Evolutionary conservation across 345 rosid genomes (phyloP), one percentile per base, ranked within the genome.

Genomic region (Populus tremula): DNA sequence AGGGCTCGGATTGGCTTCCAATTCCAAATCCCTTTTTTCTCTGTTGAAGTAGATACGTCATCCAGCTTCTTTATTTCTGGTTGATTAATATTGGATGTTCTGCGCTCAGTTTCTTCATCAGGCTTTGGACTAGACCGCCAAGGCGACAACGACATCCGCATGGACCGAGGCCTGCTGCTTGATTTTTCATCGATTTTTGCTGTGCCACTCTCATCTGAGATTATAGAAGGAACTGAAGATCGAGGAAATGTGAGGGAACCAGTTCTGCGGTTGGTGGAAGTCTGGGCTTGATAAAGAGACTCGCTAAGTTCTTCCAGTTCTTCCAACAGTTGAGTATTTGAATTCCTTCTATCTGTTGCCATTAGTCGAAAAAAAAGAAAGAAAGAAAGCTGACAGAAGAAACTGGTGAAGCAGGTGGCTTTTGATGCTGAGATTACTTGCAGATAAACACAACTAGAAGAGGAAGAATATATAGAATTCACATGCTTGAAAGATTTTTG

Each of bases 1-100:
- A 95, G 86, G 2, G 91, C 98, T 18, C 97, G 91, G 69, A 95
- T 87, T 11, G 99, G 99, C 74, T 93, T 95, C 99, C 99, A 95
- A 23, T 80, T 90, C 99, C 98, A 92, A 76, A 93, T 83, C 47
- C 98, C 98, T 78, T 88, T 91, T 78, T 84, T 93, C 83, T 86
- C 94, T 6, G 73, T 70, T 4, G 86, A 61, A 54, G 76, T 84
- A 29, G 80, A 69, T 43, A 65, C 77, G 65, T 79, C 88, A 23
- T 82, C 91, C 25, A 84, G 65, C 78, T 35, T 86, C 70, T 67
- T 82, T n/a, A 12, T 65, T 49, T 77, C 82, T 16, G 70, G 39
- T 72, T 61, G 74, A 18, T 33, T 65, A 5, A 16, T 35, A 5
- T 1, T 35, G 20, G 85, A 14, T 16, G 33, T 73, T 70, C 69